These are phyloP conservation scores for Elaeagnus macrophylla DNA, from an alignment of 306 rosid genomes.

Conservation along the genomic window DNA sequence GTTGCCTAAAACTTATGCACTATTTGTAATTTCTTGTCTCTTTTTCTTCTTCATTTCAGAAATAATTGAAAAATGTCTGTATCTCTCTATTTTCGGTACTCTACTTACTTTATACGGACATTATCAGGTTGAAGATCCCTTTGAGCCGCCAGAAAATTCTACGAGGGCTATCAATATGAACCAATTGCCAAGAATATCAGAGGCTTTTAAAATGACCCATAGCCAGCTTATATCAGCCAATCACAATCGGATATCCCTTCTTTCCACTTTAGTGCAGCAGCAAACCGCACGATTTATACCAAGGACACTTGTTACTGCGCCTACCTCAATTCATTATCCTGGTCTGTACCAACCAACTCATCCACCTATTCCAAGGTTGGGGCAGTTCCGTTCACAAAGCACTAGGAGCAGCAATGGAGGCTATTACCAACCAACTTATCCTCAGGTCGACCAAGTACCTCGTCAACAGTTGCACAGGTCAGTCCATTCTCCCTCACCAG, in stretches of 20 bases:
- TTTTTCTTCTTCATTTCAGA: constrained; percentile 3
- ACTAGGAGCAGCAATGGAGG: not conserved
- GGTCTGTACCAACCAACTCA: constrained; percentile 20
- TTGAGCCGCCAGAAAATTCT: constrained; percentile 66
- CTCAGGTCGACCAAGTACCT: not conserved
- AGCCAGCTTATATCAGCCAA: constrained; percentile 22
- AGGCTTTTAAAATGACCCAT: constrained; percentile 31
- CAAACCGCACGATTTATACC: constrained; percentile 18
- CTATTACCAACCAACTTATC: not conserved
- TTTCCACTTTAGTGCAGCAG: constrained; percentile 37
- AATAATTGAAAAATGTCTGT: not conserved
- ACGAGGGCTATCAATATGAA: constrained; percentile 47
- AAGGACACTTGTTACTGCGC: not conserved
- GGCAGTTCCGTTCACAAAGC: constrained; percentile 6
- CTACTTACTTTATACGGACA: constrained; percentile 19
- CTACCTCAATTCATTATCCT: constrained; percentile 12
- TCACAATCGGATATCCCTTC: constrained; percentile 24
- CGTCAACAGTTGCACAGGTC: too few species aligned
- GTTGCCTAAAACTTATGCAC: constrained; percentile 62
- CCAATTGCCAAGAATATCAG: constrained; percentile 46
- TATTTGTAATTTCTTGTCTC: constrained; percentile 50
- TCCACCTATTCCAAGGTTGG: constrained; percentile 19
- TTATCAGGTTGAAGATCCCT: constrained; percentile 83
- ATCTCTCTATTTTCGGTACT: constrained; percentile 9
- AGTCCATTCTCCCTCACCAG: too few species aligned